Conservation (phyloP, 2,329 filamentous ascomycete species). For the Magnaporthales sp. region DNA sequence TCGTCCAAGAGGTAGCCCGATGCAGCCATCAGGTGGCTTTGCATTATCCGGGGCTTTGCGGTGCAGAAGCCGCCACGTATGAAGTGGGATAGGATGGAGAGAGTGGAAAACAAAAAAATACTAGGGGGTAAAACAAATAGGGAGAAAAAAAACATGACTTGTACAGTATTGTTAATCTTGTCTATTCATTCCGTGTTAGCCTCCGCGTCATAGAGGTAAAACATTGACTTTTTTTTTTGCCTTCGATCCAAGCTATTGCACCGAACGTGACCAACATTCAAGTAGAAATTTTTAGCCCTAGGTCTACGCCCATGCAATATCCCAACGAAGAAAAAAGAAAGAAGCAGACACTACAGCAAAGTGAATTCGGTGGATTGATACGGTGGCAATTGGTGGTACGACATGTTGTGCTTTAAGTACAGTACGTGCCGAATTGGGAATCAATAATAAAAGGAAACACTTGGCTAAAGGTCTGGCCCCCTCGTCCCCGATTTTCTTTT, state of each 20-base stretch:
- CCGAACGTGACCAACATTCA: not conserved
- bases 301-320: not conserved
- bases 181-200: not conserved
- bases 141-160: not conserved
- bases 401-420: too few relatives aligned
- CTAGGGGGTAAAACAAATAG: not conserved
- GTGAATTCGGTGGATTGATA: too few relatives aligned
- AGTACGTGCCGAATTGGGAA: not conserved
- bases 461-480: not conserved
- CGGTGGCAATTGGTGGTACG: not conserved
- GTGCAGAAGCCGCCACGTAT: not conserved
- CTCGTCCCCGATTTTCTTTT: not conserved
- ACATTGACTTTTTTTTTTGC: not conserved
- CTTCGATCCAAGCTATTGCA: not conserved
- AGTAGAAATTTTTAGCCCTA: too few relatives aligned
- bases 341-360: not conserved
- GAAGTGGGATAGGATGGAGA: not conserved
- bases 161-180: not conserved
- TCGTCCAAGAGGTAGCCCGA: not conserved
- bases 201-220: not conserved
- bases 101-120: not conserved
- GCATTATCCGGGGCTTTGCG: not conserved
- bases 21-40: not conserved
- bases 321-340: not conserved
- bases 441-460: not conserved